phyloP scores from a whole-genome alignment of 768 basidiomycete species.

The Leccinum ochraceum region DNA sequence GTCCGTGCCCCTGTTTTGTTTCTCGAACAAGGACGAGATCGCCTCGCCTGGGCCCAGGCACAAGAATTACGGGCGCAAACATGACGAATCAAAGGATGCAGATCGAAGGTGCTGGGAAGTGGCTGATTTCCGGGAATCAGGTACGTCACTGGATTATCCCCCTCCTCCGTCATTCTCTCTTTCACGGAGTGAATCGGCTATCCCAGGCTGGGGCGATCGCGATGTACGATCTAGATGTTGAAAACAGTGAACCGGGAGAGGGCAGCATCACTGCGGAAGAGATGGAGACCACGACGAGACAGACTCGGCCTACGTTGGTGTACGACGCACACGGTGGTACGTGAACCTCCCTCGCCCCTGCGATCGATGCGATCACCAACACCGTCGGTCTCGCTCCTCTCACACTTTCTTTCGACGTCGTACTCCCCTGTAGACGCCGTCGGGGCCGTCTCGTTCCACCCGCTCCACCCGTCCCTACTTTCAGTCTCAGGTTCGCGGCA shows the following conservation, averaged over 20 bases:
- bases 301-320: conserved; percentile 31
- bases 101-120: conserved; percentile 67
- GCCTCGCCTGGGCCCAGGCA: not conserved
- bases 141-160: conserved; percentile 38
- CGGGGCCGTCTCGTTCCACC: conserved; percentile 75
- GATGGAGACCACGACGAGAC: conserved; percentile 6
- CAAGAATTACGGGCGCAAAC: conserved; percentile 24
- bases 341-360: conserved; percentile 9
- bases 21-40: conserved; percentile 6
- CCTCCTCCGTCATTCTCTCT: not conserved
- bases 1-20: conserved; percentile 42
- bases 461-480: conserved; percentile 54
- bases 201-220: conserved; percentile 57
- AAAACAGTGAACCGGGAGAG: conserved; percentile 4
- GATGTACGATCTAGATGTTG: conserved; percentile 52
- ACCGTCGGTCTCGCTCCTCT: not conserved
- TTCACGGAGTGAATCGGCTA: not conserved
- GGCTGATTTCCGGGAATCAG: conserved; percentile 67
- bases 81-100: conserved; percentile 72
- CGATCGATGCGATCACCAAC: not conserved
- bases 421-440: conserved; percentile 56
- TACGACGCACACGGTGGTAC: conserved; percentile 62
- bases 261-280: not conserved
- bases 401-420: not conserved
- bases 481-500: conserved; percentile 81